These are phyloP conservation scores for Colletotrichum camelliae DNA, from an alignment of 2,329 filamentous ascomycete genomes.

Conservation along the genomic window DNA sequence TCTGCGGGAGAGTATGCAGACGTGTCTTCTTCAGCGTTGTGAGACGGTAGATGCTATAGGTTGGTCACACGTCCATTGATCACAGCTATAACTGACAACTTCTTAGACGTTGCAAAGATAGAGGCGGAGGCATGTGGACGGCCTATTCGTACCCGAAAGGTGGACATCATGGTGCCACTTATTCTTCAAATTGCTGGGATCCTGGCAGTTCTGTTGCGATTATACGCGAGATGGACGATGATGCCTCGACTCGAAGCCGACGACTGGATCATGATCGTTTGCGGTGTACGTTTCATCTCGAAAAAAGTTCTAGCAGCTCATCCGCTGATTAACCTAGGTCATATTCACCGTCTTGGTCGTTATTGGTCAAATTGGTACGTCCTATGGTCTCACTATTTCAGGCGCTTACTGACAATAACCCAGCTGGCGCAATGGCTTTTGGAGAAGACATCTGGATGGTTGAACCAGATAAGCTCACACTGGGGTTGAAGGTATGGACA, in stretches of 20 bases:
- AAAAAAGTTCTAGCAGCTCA: fast-evolving
- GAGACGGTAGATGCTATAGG: constrained; percentile 29
- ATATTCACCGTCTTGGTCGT: constrained; percentile 35
- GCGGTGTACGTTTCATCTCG: constrained; percentile 29
- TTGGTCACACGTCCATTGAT: constrained; percentile 8
- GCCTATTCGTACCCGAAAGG: constrained; percentile 33
- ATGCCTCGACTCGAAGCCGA: constrained; percentile 36
- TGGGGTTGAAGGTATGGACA: constrained; percentile 33
- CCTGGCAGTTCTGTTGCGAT: constrained; percentile 36
- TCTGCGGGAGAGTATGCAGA: constrained; percentile 22
- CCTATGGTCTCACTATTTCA: too few species aligned
- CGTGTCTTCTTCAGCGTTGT: constrained; percentile 30
- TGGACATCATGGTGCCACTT: constrained; percentile 36
- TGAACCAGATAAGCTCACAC: constrained; percentile 27
- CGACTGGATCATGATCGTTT: constrained; percentile 43
- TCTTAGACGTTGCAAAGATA: constrained; percentile 32
- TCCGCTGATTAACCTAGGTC: constrained; percentile 18
- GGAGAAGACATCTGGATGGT: constrained; percentile 45
- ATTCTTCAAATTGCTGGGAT: constrained; percentile 39
- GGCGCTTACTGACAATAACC: background rate
- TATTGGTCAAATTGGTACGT: constrained; percentile 35
- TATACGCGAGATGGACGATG: constrained; percentile 40
- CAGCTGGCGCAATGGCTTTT: constrained; percentile 31
- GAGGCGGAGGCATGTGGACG: constrained; percentile 36
- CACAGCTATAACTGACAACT: constrained; percentile 6